Conservation (phyloP, 1,139 yeast genomes). For the Hyphopichia khmerensis region DNA sequence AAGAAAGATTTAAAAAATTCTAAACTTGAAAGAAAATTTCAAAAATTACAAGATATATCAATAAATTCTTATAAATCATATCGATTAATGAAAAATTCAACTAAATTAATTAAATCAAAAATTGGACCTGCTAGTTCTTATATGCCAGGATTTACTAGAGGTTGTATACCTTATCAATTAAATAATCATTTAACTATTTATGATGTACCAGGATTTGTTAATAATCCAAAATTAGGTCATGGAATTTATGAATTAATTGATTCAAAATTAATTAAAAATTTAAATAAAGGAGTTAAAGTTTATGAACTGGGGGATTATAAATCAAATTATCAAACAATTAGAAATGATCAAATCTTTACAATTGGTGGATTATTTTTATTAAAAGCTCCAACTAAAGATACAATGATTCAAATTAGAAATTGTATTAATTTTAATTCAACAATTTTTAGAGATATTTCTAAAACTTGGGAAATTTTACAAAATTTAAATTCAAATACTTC, state of each 20-base stretch:
- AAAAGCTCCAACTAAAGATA: slow-evolving; percentile 24
- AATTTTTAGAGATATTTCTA: slow-evolving; percentile 26
- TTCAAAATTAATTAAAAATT: slow-evolving; percentile 29
- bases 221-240: slow-evolving; percentile 13
- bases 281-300: slow-evolving; percentile 38
- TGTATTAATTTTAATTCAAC: slow-evolving; percentile 31
- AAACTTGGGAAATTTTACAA: slow-evolving; percentile 19
- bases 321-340: slow-evolving; percentile 37
- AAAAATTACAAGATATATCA: slow-evolving; percentile 13
- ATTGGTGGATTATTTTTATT: slow-evolving; percentile 64
- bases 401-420: slow-evolving; percentile 45
- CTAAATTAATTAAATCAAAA: neutral
- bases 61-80: neutral
- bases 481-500: slow-evolving; percentile 16
- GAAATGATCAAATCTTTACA: slow-evolving; percentile 47
- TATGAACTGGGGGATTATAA: slow-evolving; percentile 33
- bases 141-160: slow-evolving; percentile 60
- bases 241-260: slow-evolving; percentile 30
- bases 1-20: slow-evolving; percentile 5
- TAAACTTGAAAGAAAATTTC: neutral
- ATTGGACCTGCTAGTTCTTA: slow-evolving; percentile 48
- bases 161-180: slow-evolving; percentile 34
- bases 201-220: slow-evolving; percentile 60
- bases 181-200: slow-evolving; percentile 29
- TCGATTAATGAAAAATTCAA: neutral